These are phyloP conservation scores for Eucalyptus curtisii DNA, from an alignment of 345 rosid genomes.

Conservation along the genomic window DNA sequence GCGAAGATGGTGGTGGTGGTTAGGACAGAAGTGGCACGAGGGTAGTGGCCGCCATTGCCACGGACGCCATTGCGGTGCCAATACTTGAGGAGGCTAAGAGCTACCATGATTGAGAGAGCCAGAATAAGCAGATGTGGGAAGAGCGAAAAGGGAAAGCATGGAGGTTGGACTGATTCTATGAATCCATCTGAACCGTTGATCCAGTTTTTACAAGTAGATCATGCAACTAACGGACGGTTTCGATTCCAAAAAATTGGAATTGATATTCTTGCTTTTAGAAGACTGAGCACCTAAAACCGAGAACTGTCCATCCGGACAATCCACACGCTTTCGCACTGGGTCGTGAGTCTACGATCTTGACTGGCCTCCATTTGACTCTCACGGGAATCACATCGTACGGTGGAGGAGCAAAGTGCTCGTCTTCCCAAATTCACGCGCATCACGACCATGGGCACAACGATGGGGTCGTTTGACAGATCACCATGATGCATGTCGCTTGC, in stretches of 20 bases:
- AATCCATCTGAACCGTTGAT: accelerated
- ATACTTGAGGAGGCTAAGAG: too few relatives aligned
- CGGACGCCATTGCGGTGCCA: accelerated
- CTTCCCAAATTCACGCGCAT: neutral
- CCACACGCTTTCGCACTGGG: neutral
- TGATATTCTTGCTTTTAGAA: too few relatives aligned
- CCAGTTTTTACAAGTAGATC: too few relatives aligned
- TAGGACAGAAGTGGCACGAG: too few relatives aligned
- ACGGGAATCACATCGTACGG: neutral
- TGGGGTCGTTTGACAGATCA: neutral
- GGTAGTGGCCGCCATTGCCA: accelerated
- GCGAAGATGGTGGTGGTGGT: too few relatives aligned
- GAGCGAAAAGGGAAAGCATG: accelerated
- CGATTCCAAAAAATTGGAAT: accelerated
- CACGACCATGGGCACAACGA: neutral
- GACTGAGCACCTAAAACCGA: too few relatives aligned
- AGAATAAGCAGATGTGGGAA: accelerated
- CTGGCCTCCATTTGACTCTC: neutral
- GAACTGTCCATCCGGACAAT: too few relatives aligned
- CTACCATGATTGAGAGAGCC: accelerated
- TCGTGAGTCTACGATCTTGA: neutral
- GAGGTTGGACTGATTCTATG: too few relatives aligned
- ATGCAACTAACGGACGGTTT: accelerated
- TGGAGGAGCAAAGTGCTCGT: neutral
- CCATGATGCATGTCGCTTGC: neutral